These are phyloP conservation scores for Forsythia suspensa DNA, from an alignment of 257 asterid species.

Conservation along the genomic window DNA sequence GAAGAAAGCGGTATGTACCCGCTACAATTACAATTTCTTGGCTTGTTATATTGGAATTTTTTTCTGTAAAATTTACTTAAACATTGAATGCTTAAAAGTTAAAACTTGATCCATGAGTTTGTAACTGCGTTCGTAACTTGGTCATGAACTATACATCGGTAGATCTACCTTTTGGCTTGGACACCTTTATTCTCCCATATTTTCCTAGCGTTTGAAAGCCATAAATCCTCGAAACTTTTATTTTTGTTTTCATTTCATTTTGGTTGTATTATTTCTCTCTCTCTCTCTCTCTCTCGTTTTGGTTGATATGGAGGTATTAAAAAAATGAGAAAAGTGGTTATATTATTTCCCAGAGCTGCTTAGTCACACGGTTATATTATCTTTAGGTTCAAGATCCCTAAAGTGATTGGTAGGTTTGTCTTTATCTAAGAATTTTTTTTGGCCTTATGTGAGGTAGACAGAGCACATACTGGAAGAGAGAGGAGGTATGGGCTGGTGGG, in stretches of 20 bases:
- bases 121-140: neutral
- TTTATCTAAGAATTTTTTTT: neutral
- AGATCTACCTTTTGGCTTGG: neutral
- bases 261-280: neutral
- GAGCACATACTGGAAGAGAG: neutral
- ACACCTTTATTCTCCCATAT: neutral
- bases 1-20: constrained; percentile 47
- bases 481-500: neutral
- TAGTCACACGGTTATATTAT: neutral
- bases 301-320: neutral
- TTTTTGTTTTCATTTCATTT: neutral
- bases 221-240: neutral
- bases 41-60: neutral
- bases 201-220: neutral
- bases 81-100: constrained; percentile 1
- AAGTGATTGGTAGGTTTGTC: neutral
- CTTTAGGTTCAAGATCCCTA: neutral
- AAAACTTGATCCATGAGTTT: neutral
- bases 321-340: neutral
- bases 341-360: neutral
- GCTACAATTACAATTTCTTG: neutral
- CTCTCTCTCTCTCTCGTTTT: neutral
- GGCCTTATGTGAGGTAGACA: neutral
- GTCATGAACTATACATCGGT: neutral
- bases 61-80: constrained; percentile 4